Base-by-base conservation (phyloP, 208 protist genomes). In the Leishmania major region DNA sequence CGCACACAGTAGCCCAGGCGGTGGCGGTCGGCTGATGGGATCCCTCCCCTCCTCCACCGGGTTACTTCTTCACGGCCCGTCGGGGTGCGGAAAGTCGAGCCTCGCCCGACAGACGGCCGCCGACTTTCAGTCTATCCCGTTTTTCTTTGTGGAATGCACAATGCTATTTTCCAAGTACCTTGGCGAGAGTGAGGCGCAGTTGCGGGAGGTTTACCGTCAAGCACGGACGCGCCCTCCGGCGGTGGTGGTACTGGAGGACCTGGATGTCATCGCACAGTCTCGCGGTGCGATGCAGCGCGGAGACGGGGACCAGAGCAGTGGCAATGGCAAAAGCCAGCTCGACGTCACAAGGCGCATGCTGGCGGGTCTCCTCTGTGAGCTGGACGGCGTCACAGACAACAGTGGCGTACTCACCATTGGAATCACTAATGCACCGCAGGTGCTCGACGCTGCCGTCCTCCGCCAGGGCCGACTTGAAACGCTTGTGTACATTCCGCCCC, bases 351-450 rank as follows among this genome's bases (percentile, higher is more conserved):
- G 81, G 43, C 93, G 98, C 49, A 98, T 99, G 84, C 87, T 99
- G 22, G 98, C 98, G 3, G 96, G 98, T 7, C 90, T 99, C 40
- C 86, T 99, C 5, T 99, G 98, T 83, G 99, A 99, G 88, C 89
- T 99, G 82, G 99, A 99, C 88, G 99, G 99, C 35, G 84, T 99
- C n/a, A 88, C 92, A 55, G 91, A 94, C 47, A 94, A 91, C 79
- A 90, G 84, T n/a, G 90, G 91, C 47, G 95, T 99, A 7, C 83
- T 99, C 28, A 97, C 99, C 35, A 92, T 99, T 31, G 95, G 87
- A 72, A 91, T 91, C 31, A 97, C 95, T 0, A 97, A 92, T 79
- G 82, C 86, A 43, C 93, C 94, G 45, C 75, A 88, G n/a, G 88
- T 92, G 73, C 84, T 99, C 55, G 99, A 99, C 82, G 75, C 84